Evolutionary conservation across 257 asterid genomes (phyloP).

Genomic region (Solanum pinnatisectum): DNA sequence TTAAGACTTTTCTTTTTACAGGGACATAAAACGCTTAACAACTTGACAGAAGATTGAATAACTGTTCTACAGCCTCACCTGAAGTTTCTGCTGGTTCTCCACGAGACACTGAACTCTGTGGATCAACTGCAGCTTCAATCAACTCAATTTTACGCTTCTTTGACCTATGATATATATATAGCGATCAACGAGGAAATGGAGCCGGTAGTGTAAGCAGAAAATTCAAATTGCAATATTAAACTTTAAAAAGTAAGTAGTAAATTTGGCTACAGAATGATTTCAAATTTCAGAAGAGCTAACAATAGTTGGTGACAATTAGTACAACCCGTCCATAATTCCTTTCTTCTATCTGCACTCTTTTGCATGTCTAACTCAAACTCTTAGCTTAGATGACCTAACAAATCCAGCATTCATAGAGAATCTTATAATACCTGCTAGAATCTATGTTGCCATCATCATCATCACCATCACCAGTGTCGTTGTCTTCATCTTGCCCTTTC

Average conservation of each 20-base stretch:
- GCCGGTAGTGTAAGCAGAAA: not conserved
- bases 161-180: slow-evolving; percentile 25
- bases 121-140: slow-evolving; percentile 13
- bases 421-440: slow-evolving; percentile 25
- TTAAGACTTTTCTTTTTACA: not conserved
- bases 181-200: not conserved
- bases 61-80: slow-evolving; percentile 12
- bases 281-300: not conserved
- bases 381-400: not conserved
- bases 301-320: not conserved
- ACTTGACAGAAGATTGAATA: not conserved
- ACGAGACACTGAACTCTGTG: slow-evolving; percentile 27
- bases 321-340: not conserved
- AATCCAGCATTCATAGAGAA: not conserved
- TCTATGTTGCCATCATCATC: slow-evolving; percentile 15
- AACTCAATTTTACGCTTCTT: slow-evolving; percentile 68
- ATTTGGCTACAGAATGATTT: not conserved
- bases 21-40: not conserved
- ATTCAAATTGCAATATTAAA: not conserved
- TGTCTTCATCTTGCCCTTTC: slow-evolving; percentile 11
- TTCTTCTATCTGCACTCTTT: not conserved
- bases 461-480: slow-evolving; percentile 3
- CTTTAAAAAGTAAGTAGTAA: not conserved
- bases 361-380: not conserved
- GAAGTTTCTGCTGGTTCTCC: slow-evolving; percentile 21